A percentile compares a stretch with the other conserved stretches of the same genome.
These are phyloP conservation scores for Coemansia sp. DNA, from an alignment of 192 early-diverging fungal species.

Conservation along the genomic window DNA sequence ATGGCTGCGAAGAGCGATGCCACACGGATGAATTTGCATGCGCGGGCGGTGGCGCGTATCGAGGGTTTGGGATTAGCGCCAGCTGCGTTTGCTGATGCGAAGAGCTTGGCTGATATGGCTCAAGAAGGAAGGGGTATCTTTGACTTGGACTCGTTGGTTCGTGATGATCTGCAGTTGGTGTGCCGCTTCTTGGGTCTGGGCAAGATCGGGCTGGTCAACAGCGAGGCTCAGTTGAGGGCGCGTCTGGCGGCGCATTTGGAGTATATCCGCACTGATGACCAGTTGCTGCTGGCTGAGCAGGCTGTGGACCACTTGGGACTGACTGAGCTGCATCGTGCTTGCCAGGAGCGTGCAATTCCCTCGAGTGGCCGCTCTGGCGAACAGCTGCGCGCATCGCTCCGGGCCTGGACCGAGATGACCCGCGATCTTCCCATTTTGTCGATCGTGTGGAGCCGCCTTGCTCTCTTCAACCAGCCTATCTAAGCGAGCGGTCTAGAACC, in stretches of 20 bases:
- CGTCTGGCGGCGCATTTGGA: slow-evolving; percentile 26
- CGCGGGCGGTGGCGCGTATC: slow-evolving; percentile 22
- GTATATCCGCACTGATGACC: slow-evolving; percentile 29
- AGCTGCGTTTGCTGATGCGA: slow-evolving; percentile 17
- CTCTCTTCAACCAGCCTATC: slow-evolving; percentile 21
- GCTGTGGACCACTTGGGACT: slow-evolving; percentile 28
- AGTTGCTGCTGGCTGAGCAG: slow-evolving; percentile 27
- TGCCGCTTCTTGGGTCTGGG: slow-evolving; percentile 29
- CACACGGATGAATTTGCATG: slow-evolving; percentile 15
- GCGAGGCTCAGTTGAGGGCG: slow-evolving; percentile 12
- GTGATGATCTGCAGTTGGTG: slow-evolving; percentile 24
- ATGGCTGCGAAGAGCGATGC: slow-evolving; percentile 37
- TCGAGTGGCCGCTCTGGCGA: slow-evolving; percentile 18
- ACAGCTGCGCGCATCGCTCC: slow-evolving; percentile 31
- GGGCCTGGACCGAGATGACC: slow-evolving; percentile 24
- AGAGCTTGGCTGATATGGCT: slow-evolving; percentile 6
- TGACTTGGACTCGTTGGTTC: slow-evolving; percentile 10
- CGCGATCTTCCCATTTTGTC: slow-evolving; percentile 17
- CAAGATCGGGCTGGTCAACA: neutral
- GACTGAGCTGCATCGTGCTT: slow-evolving; percentile 39
- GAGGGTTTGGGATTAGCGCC: slow-evolving; percentile 12
- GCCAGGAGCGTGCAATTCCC: slow-evolving; percentile 55
- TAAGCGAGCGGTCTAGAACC: neutral
- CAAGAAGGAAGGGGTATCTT: slow-evolving; percentile 11
- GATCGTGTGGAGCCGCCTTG: slow-evolving; percentile 51